Evolutionary conservation across 2,329 filamentous ascomycete species (phyloP).

Genomic region (Lizonia empirigonia): DNA sequence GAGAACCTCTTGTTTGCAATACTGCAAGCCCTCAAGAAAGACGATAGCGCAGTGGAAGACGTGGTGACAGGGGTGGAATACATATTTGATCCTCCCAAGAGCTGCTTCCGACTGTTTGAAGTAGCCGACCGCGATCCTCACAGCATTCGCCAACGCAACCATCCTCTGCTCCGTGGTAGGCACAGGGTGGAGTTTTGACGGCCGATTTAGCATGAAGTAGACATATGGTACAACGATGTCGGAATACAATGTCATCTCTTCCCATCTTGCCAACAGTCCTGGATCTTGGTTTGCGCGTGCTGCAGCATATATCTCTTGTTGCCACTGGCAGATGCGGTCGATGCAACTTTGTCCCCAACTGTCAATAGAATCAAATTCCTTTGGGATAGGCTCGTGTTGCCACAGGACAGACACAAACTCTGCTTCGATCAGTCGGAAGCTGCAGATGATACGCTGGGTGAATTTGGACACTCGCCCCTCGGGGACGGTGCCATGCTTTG

Average conservation of each 20-base stretch:
- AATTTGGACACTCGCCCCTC: slow-evolving; percentile 43
- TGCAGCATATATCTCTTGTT: slow-evolving; percentile 35
- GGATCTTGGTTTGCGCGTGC: slow-evolving; percentile 38
- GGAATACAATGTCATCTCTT: slow-evolving; percentile 44
- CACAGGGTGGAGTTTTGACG: slow-evolving; percentile 32
- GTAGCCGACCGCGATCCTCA: slow-evolving; percentile 43
- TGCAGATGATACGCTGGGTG: slow-evolving; percentile 43
- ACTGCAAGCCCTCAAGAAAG: slow-evolving; percentile 40
- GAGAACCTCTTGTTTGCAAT: slow-evolving; percentile 41
- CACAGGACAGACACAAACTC: slow-evolving; percentile 43
- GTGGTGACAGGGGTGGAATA: slow-evolving; percentile 47
- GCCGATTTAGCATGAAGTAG: slow-evolving; percentile 38
- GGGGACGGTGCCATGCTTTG: slow-evolving; percentile 31
- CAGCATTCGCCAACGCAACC: slow-evolving; percentile 35
- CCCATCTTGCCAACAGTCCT: slow-evolving; percentile 36
- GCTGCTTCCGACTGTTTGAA: slow-evolving; percentile 41
- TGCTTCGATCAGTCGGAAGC: slow-evolving; percentile 43
- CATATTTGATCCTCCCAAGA: slow-evolving; percentile 46
- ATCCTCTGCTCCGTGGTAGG: slow-evolving; percentile 38
- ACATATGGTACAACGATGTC: slow-evolving; percentile 43
- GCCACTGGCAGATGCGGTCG: slow-evolving; percentile 38
- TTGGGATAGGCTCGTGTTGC: slow-evolving; percentile 39
- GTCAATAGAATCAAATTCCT: slow-evolving; percentile 31
- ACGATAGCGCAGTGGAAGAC: slow-evolving; percentile 42
- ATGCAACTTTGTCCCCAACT: slow-evolving; percentile 40